phyloP scores from a whole-genome alignment of 352 stramenopile genomes.

The Phytophthora constricta region DNA sequence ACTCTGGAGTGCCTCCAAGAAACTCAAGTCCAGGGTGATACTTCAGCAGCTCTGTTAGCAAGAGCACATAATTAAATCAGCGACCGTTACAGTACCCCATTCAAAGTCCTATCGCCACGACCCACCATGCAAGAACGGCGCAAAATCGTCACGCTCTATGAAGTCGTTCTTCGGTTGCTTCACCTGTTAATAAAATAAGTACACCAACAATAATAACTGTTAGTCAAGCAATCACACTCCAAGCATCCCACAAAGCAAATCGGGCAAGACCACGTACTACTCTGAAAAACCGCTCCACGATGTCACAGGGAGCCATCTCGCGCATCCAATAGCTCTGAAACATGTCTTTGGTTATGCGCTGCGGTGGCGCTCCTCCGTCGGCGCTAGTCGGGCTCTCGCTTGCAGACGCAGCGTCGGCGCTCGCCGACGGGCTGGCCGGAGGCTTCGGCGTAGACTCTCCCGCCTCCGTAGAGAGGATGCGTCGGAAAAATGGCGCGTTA shows the following conservation, averaged over 20 bases:
- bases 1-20: slow-evolving; percentile 97
- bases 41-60: slow-evolving; percentile 78
- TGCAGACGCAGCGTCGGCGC: slow-evolving; percentile 4
- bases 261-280: slow-evolving; percentile 70
- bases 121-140: slow-evolving; percentile 95
- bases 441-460: slow-evolving; percentile 35
- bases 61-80: slow-evolving; percentile 38
- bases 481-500: slow-evolving; percentile 95
- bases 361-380: slow-evolving; percentile 21
- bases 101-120: neutral
- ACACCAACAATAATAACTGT: slow-evolving; percentile 9
- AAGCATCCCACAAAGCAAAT: neutral
- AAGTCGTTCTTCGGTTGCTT: slow-evolving; percentile 93
- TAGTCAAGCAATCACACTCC: slow-evolving; percentile 9
- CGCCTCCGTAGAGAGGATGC: slow-evolving; percentile 70
- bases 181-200: slow-evolving; percentile 53
- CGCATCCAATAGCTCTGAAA: slow-evolving; percentile 95
- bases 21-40: slow-evolving; percentile 96
- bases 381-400: slow-evolving; percentile 31
- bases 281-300: slow-evolving; percentile 97
- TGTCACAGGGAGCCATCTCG: slow-evolving; percentile 96
- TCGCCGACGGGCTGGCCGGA: slow-evolving; percentile 15
- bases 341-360: slow-evolving; percentile 85
- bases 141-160: slow-evolving; percentile 96
- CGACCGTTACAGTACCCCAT: slow-evolving; percentile 32